Percentiles rank a stretch among this genome's conserved stretches.
phyloP scores from a whole-genome alignment of 2,329 filamentous ascomycete genomes.

The Parastagonospora avenae region DNA sequence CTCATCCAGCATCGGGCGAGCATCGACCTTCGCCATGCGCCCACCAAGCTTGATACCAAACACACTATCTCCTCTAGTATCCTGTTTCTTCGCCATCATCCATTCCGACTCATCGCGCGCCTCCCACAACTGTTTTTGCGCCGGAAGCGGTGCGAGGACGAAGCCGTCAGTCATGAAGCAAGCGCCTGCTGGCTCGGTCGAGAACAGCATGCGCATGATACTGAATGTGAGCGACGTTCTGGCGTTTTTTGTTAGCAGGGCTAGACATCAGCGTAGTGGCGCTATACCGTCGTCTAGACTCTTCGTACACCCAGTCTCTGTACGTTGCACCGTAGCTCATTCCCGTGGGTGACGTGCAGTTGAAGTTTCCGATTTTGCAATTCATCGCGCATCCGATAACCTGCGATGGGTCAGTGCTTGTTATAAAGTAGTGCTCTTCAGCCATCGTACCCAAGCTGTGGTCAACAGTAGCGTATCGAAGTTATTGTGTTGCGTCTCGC shows the following conservation, averaged over 20 bases:
- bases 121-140: slow-evolving; percentile 53
- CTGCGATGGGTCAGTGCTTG: background rate
- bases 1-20: slow-evolving; percentile 28
- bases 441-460: slow-evolving; percentile 41
- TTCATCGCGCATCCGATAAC: slow-evolving; percentile 8
- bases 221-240: slow-evolving; percentile 50
- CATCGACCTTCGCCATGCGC: slow-evolving; percentile 39
- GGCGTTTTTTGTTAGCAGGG: background rate
- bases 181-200: slow-evolving; percentile 48
- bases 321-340: slow-evolving; percentile 34
- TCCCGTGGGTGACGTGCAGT: background rate
- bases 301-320: slow-evolving; percentile 51
- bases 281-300: slow-evolving; percentile 47
- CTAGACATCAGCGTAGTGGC: slow-evolving; percentile 1
- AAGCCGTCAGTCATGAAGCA: slow-evolving; percentile 46
- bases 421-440: background rate
- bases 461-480: slow-evolving; percentile 46
- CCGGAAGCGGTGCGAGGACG: slow-evolving; percentile 51
- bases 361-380: background rate
- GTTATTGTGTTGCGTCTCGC: slow-evolving; percentile 52
- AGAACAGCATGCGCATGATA: slow-evolving; percentile 51
- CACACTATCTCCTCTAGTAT: slow-evolving; percentile 19
- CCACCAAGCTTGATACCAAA: slow-evolving; percentile 43
- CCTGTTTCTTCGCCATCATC: slow-evolving; percentile 38
- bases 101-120: slow-evolving; percentile 44